Percentiles rank a stretch among this genome's conserved stretches.
These are phyloP conservation scores for Cryphonectria radicalis DNA, from an alignment of 2,329 filamentous ascomycete genomes.

Conservation along the genomic window DNA sequence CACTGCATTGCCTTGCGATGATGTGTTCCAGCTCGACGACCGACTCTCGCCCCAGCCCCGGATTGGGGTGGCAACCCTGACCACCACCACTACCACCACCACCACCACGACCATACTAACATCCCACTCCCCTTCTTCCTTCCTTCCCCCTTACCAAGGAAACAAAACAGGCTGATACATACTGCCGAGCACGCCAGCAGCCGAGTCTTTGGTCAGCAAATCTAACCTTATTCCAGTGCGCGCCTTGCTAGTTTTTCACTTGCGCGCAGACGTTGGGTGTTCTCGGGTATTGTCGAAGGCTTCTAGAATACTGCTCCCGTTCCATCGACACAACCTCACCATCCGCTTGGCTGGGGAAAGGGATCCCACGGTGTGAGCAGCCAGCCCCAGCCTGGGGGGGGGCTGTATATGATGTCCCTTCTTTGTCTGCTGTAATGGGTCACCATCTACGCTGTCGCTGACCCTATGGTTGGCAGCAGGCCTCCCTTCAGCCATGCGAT, in stretches of 20 bases:
- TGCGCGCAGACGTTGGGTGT: not conserved
- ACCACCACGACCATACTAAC: not conserved
- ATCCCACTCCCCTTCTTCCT: not conserved
- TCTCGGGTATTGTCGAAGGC: not conserved
- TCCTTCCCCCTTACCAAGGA: not conserved
- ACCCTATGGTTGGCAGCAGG: not conserved
- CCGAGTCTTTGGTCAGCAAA: constrained; percentile 16
- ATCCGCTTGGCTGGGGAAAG: constrained; percentile 2
- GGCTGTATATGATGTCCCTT: not conserved
- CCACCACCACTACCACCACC: not conserved
- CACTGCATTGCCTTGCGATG: not conserved
- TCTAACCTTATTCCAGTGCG: constrained; percentile 14
- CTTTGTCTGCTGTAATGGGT: not conserved
- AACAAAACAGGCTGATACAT: not conserved
- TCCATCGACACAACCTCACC: constrained; percentile 12
- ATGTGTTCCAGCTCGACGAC: not conserved
- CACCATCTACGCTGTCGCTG: not conserved
- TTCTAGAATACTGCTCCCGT: constrained; percentile 19
- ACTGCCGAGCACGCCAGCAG: not conserved
- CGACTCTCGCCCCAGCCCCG: not conserved
- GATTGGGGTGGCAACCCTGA: not conserved
- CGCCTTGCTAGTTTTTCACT: not conserved
- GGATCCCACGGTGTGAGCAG: not conserved
- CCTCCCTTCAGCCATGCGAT: not conserved
- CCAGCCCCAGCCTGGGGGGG: not conserved